These are phyloP conservation scores for Microthlaspi erraticum DNA, from an alignment of 345 rosid species.

Conservation along the genomic window DNA sequence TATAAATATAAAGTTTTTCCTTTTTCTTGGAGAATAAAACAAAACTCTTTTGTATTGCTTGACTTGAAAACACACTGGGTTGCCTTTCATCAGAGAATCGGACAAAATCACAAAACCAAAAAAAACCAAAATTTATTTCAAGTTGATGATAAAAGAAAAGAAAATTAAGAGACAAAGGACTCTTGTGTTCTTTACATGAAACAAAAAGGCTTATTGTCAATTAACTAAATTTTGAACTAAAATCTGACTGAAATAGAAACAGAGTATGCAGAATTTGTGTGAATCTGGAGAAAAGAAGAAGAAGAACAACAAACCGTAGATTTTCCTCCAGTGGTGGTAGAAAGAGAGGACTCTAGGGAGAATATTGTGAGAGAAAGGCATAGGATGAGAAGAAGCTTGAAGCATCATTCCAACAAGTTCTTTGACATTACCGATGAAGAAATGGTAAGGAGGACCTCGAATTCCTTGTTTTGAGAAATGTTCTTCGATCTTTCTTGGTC, in stretches of 20 bases:
- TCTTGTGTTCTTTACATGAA: not conserved
- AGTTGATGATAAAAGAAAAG: not conserved
- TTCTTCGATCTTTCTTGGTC: conserved; percentile 83
- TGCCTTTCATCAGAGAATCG: conserved; percentile 24
- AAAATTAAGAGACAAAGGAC: not conserved
- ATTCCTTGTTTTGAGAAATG: conserved; percentile 97
- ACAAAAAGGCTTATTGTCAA: not conserved
- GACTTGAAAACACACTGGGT: conserved; percentile 43
- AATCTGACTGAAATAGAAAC: conserved; percentile 9
- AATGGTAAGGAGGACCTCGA: conserved; percentile 94
- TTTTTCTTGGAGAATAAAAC: conserved; percentile 27
- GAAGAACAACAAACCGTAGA: conserved; percentile 61
- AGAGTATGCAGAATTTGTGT: conserved; percentile 6
- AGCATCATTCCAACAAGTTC: conserved; percentile 91
- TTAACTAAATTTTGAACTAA: not conserved
- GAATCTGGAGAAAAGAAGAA: conserved; percentile 5
- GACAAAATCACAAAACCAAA: conserved; percentile 26
- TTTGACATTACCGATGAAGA: conserved; percentile 93
- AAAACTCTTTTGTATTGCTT: conserved; percentile 24
- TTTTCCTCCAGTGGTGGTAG: conserved; percentile 96
- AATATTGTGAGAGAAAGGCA: conserved; percentile 98
- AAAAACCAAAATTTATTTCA: not conserved
- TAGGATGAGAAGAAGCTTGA: conserved; percentile 88
- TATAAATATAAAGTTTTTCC: not conserved
- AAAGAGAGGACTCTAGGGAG: conserved; percentile 95